Conservation (phyloP, 257 asterid species). For the Salvia miltiorrhiza region DNA sequence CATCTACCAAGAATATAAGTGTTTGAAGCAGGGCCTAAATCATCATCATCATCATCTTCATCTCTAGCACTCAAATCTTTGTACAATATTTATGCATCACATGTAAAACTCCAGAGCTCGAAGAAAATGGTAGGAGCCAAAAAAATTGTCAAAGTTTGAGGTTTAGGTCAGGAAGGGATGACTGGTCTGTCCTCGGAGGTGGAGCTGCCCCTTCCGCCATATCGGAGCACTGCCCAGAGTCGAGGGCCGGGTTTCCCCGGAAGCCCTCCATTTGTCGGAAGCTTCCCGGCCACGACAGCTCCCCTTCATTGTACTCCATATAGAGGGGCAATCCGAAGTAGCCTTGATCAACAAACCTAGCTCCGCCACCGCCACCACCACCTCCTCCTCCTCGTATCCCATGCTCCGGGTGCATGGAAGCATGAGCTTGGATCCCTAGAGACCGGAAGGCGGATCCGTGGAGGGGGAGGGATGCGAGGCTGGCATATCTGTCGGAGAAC, state of each 20-base stretch:
- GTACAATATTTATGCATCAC: slow-evolving; percentile 30
- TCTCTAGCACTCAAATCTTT: slow-evolving; percentile 30
- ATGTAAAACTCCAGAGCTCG: not conserved
- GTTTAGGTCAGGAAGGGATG: slow-evolving; percentile 70
- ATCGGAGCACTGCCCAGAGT: slow-evolving; percentile 39
- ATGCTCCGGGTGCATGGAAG: slow-evolving; percentile 32
- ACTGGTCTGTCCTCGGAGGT: slow-evolving; percentile 41
- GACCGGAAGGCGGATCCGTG: slow-evolving; percentile 72
- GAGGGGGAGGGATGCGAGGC: slow-evolving; percentile 78
- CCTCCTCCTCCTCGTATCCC: no score
- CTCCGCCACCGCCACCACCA: slow-evolving; percentile 28
- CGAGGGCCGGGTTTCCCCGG: slow-evolving; percentile 23
- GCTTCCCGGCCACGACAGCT: slow-evolving; percentile 84
- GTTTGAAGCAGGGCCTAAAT: not conserved
- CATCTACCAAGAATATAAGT: not conserved
- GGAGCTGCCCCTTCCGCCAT: slow-evolving; percentile 40
- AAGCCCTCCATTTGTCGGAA: slow-evolving; percentile 61
- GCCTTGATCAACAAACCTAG: slow-evolving; percentile 64
- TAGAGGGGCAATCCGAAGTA: slow-evolving; percentile 54
- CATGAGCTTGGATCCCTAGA: slow-evolving; percentile 79
- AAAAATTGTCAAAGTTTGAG: slow-evolving; percentile 50
- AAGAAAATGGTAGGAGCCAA: slow-evolving; percentile 11
- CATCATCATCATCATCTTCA: not conserved
- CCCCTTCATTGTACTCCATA: slow-evolving; percentile 61
- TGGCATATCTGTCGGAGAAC: slow-evolving; percentile 76